These are phyloP conservation scores for Trichoderma koningii DNA, from an alignment of 2,329 filamentous ascomycete genomes.

Conservation along the genomic window DNA sequence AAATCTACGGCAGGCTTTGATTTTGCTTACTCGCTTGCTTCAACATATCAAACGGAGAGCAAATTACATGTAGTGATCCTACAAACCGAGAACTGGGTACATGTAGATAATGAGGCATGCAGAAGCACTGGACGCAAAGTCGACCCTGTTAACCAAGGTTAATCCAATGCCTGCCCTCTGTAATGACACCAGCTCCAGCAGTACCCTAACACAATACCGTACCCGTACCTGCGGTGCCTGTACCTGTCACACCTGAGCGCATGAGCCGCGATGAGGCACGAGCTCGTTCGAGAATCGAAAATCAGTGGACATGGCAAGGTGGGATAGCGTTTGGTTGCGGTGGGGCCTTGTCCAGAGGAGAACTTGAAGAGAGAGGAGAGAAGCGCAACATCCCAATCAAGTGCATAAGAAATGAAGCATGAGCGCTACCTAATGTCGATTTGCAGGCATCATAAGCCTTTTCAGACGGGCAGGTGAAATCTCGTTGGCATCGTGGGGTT, in stretches of 20 bases:
- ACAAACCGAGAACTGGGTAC: too few species aligned
- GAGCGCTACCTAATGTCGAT: background rate
- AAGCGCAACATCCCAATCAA: background rate
- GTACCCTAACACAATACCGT: background rate
- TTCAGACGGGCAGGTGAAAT: too few species aligned
- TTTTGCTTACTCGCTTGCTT: too few species aligned
- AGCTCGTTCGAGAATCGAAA: slow-evolving; percentile 26
- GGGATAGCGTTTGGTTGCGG: slow-evolving; percentile 6
- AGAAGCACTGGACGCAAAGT: background rate
- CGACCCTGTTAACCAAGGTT: background rate
- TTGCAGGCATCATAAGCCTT: background rate
- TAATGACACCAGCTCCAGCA: too few species aligned
- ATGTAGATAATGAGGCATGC: too few species aligned
- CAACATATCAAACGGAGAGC: too few species aligned
- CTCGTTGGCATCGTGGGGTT: too few species aligned
- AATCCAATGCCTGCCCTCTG: background rate
- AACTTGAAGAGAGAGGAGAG: background rate
- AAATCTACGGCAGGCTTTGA: too few species aligned
- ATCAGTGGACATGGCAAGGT: slow-evolving; percentile 13
- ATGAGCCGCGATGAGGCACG: slow-evolving; percentile 19
- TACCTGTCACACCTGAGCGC: slow-evolving; percentile 21
- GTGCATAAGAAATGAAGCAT: background rate
- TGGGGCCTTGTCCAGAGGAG: slow-evolving; percentile 7
- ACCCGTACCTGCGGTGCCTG: background rate
- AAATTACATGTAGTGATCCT: too few species aligned